Base-by-base conservation (phyloP, 2,329 filamentous ascomycete genomes). In the Polytolypa hystricis region DNA sequence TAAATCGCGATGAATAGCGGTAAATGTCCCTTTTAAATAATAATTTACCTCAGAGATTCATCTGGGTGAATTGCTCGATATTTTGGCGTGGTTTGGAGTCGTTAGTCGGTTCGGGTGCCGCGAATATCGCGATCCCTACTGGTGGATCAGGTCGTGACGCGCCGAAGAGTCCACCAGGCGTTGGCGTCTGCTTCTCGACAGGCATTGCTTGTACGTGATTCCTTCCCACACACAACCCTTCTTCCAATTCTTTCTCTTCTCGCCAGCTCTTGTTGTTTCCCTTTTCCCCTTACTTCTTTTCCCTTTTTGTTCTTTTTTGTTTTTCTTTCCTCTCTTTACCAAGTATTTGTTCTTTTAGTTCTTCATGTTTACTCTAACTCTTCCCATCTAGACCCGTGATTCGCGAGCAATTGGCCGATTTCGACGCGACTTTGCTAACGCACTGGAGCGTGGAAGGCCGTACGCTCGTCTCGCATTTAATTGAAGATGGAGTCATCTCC, bases 401-500 rank as follows among this genome's bases (percentile, higher is more conserved):
- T 20, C 19, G 27, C 15, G 14, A 28, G 35, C 29, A 19, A 38
- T 38, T 38, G 35, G 11, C 23, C 29, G 15, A 19, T 19, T 29
- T 39, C 6, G 31, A 39, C 37, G 37, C 37, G 37, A 39, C 31
- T 33, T 21, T 5, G 21, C 25, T 30, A 27, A 16, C 19, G 20
- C 20, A 16, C 30, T 26, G 16, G 5, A 17, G 11, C 26, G 6
- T 27, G 23, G 28, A 38, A 17, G 25, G 11, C 16, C 16, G 26
- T 32, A 33, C 35, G 32, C 32, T 37, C 39, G 26, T 40, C 39
- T 31, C 39, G 34, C 36, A 29, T 28, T 39, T 39, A 40, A 18
- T 35, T 39, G 40, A 52, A 35, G 42, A 63, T 64, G 60, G 60
- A 62, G 46, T 61, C 58, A 21, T 62, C 59, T 43, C 58, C 58